Conservation (phyloP, 2,329 filamentous ascomycete species). For the Pseudogymnoascus sp. region DNA sequence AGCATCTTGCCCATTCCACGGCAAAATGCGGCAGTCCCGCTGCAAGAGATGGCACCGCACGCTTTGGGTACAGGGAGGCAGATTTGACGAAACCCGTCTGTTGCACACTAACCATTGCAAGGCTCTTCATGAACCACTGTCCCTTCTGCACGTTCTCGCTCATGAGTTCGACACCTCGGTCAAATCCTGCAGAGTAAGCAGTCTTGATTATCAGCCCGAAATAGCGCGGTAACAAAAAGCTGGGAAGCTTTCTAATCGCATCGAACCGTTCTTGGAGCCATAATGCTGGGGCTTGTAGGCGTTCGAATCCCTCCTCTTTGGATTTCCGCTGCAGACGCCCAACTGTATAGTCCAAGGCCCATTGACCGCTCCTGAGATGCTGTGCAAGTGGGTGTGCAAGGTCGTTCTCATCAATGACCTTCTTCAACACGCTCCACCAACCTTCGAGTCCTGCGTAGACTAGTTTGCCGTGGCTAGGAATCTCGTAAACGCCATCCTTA, state of each 20-base stretch:
- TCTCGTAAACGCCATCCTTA: conserved; percentile 77
- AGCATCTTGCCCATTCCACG: conserved; percentile 88
- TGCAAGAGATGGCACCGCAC: conserved; percentile 76
- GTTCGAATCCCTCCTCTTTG: conserved; percentile 51
- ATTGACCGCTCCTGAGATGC: conserved; percentile 82
- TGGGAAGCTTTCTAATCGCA: conserved; percentile 75
- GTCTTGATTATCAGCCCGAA: conserved; percentile 85
- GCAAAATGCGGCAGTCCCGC: conserved; percentile 93
- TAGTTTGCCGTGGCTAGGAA: conserved; percentile 74
- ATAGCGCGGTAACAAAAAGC: conserved; percentile 84
- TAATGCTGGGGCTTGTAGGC: conserved; percentile 55
- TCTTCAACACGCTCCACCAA: conserved; percentile 88
- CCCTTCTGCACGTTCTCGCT: conserved; percentile 67
- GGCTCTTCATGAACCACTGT: conserved; percentile 79
- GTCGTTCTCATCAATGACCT: conserved; percentile 81
- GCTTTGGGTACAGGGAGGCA: conserved; percentile 81
- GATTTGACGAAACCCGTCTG: conserved; percentile 84
- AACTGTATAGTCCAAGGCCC: conserved; percentile 84
- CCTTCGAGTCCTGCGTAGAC: conserved; percentile 97
- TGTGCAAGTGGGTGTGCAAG: conserved; percentile 89
- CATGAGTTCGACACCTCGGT: conserved; percentile 72
- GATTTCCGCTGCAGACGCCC: conserved; percentile 68
- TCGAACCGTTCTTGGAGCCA: conserved; percentile 85
- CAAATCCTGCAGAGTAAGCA: conserved; percentile 76
- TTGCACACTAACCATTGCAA: conserved; percentile 88